Evolutionary conservation across 208 protist genomes (phyloP).

Genomic region (Crithidia thermophila): DNA sequence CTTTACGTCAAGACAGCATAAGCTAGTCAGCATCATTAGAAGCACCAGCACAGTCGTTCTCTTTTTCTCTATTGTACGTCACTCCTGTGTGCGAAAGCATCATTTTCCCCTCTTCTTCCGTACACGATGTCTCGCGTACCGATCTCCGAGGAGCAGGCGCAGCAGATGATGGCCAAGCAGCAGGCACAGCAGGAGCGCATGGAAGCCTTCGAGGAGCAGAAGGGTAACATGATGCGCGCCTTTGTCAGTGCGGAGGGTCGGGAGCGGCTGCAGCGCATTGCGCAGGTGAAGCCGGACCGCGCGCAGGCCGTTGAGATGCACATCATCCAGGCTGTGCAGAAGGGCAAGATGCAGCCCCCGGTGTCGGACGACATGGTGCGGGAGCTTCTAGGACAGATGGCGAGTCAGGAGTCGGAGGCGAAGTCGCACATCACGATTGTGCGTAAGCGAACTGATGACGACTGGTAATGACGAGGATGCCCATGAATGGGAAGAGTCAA

Average conservation of each 20-base stretch:
- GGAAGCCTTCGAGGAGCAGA: conserved; percentile 85
- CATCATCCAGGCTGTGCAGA: conserved; percentile 89
- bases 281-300: conserved; percentile 86
- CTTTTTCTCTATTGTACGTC: neutral
- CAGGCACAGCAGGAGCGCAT: conserved; percentile 82
- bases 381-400: conserved; percentile 69
- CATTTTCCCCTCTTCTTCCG: neutral
- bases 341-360: conserved; percentile 87
- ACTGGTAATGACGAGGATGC: conserved; percentile 68
- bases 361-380: conserved; percentile 85
- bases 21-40: too few species aligned
- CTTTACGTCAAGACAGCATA: too few species aligned
- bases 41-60: conserved; percentile 2
- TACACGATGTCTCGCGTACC: conserved; percentile 68
- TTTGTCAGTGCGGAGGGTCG: conserved; percentile 87
- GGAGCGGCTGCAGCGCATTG: conserved; percentile 89
- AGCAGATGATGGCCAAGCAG: conserved; percentile 90
- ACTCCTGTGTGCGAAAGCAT: too few species aligned
- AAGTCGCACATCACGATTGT: conserved; percentile 86
- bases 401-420: conserved; percentile 51
- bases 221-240: conserved; percentile 85
- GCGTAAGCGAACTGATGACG: conserved; percentile 88
- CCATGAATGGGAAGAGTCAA: neutral
- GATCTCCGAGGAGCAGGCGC: conserved; percentile 88
- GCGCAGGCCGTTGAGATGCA: conserved; percentile 84